Evolutionary conservation across 768 basidiomycete genomes (phyloP), one percentile per base, ranked within the genome.

Genomic region (Flagelloscypha sp.): DNA sequence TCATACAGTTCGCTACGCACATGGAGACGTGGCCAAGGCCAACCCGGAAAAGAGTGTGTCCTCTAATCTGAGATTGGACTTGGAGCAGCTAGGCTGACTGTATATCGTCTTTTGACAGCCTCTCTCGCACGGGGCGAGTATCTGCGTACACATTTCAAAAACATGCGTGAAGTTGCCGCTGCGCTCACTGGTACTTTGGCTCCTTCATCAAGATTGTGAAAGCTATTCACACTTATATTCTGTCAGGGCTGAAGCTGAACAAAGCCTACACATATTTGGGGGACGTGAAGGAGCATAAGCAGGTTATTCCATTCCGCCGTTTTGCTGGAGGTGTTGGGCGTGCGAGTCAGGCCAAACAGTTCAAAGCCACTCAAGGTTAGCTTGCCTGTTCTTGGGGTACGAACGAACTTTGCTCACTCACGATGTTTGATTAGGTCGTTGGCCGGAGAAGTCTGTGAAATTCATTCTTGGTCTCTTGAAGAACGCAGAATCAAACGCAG

Each of bases 141-240:
- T 75, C 79, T 95, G 56, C 87, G 93, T 53, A 98, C 95, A 31
- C 94, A 97, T 72, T 99, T 95, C 81, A 99, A 99, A 84, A 99
- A 98, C 78, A 98, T 95, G 89, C 82, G 88, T 45, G 95, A 99
- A 66, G 95, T 98, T 38, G 93, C 87, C 34, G 94, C 94, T 46
- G 90, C 86, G 48, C 70, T 97, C 46, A 76, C 81, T 47, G 93
- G 92, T 89, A 46, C 53, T 72, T 62, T 27, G n/a, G 29, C 22
- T 10, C 4, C 15, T 15, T 12, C 15, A 22, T 7, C 7, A 15
- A 13, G 20, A 11, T 24, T 15, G 24, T 12, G n/a, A 20, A 6
- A 18, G n/a, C 12, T 17, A 27, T 6, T 23, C 15, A n/a, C 11
- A 22, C 19, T 41, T 20, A 36, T 18, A 23, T 30, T 35, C 9